Evolutionary conservation across 2,329 filamentous ascomycete genomes (phyloP).

Genomic region (Fusarium sp.): DNA sequence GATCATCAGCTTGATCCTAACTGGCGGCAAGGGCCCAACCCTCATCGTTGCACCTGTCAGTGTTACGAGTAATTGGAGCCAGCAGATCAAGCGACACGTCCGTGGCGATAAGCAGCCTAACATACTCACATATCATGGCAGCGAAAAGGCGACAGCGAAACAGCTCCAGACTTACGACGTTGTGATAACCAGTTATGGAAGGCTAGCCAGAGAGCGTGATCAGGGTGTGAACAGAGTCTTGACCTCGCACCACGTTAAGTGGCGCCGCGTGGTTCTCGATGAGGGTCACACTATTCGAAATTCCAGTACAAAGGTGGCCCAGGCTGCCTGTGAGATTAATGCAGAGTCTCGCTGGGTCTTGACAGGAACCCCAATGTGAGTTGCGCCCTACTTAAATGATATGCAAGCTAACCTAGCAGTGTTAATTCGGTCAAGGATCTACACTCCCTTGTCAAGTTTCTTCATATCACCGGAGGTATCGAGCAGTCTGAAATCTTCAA

Average conservation of each 20-base stretch:
- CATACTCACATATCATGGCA: slow-evolving; percentile 80
- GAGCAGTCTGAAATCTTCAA: slow-evolving; percentile 81
- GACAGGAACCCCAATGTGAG: slow-evolving; percentile 81
- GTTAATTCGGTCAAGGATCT: slow-evolving; percentile 86
- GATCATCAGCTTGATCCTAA: slow-evolving; percentile 81
- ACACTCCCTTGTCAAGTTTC: slow-evolving; percentile 81
- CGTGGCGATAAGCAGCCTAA: slow-evolving; percentile 70
- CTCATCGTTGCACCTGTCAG: slow-evolving; percentile 85
- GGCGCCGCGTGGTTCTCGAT: slow-evolving; percentile 84
- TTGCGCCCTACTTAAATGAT: neutral
- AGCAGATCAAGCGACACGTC: slow-evolving; percentile 81
- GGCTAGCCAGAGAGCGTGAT: slow-evolving; percentile 74
- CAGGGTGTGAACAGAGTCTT: slow-evolving; percentile 55
- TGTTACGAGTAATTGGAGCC: slow-evolving; percentile 92
- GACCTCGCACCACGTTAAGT: slow-evolving; percentile 62
- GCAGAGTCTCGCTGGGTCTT: slow-evolving; percentile 83
- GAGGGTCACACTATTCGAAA: slow-evolving; percentile 89
- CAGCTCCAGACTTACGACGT: slow-evolving; percentile 77
- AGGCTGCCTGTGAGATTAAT: slow-evolving; percentile 73
- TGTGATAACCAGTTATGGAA: slow-evolving; percentile 87
- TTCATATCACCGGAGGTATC: slow-evolving; percentile 80
- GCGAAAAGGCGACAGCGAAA: slow-evolving; percentile 64
- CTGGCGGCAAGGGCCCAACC: slow-evolving; percentile 69
- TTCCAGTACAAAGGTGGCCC: slow-evolving; percentile 75
- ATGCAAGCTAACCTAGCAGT: slow-evolving; percentile 51